Base-by-base conservation (phyloP, 768 basidiomycete species). In the Mycena kentingensis region DNA sequence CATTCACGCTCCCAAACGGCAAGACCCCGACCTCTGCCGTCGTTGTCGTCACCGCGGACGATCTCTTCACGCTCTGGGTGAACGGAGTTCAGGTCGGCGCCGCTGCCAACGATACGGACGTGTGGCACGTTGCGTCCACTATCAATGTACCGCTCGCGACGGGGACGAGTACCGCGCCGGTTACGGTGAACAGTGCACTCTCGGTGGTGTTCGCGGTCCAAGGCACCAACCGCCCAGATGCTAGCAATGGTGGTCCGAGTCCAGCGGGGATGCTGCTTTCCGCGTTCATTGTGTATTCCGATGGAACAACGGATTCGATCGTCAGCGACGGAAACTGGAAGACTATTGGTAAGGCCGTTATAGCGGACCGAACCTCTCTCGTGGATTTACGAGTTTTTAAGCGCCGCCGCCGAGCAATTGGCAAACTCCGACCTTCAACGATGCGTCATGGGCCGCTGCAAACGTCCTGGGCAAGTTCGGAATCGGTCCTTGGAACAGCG, bases 1-100 rank as follows among this genome's bases (percentile, higher is more conserved):
- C 65, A 2, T 58, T 67, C 41, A 35, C 45, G 21, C 46, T 56
- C 3, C 51, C 65, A 3, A 50, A 49, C 16, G 65, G 64, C 4
- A 65, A 68, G 50, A 58, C 52, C 16, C 31, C 63, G 1, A 55
- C 60, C 19, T 61, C 54, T 1, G 67, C 63, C 0, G 31, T 25
- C 3, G 55, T 68, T 22, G 35, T 68, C 11, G 27, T 67, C 12
- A 67, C 67, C 15, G 68, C 62, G 1, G 68, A 71, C 58, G 60
- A 71, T 45, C 47, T 41, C 5, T 70, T 67, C 52, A 46, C 60
- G 5, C 42, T 70, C 10, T 70, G 65, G 42, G 61, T 67, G 44
- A 63, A 68, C 44, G 70, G 70, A 16, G 50, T 25, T 3, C 22
- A 52, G 13, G 50, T 67, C 47, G 65, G 60, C 12, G 35, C 58